Evolutionary conservation across 1,284 basidiomycete genomes (phyloP), one percentile per base, ranked within the genome.

Genomic region (Ceratobasidium papillatum): DNA sequence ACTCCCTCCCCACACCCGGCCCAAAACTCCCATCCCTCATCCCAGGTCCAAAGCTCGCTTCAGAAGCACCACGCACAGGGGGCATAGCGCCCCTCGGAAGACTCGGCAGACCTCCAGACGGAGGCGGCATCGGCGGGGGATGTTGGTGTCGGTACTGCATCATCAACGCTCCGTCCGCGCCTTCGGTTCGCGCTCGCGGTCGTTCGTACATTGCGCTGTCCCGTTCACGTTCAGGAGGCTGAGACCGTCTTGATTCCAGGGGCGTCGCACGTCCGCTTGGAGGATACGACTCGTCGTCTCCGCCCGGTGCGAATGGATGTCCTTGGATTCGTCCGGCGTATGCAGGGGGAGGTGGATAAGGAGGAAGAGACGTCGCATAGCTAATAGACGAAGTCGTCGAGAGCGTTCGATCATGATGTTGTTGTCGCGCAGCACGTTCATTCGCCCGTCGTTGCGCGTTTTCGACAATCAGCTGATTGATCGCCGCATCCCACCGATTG

Each of bases 401-500:
- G 38, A 71, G 19, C 58, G 69, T 59, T 5, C 69, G 69, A 19
- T 73, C 69, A 11, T 69, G 66, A n/a, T 73, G 69, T 61, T 73
- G 69, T 17, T 38, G 58, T 19, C 41, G 43, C 59, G 68, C 36
- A 62, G 56, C 47, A 43, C 77, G 78, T 34, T 80, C 80, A 69
- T 78, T 74, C 73, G 75, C 76, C 45, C 68, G 74, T 72, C 66
- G 75, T 58, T 61, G 34, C 41, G 51, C 45, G 22, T 76, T 64
- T 25, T 71, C 64, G 78, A 89, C 90, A 79, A 98, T 95, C 34
- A 98, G 87, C 74, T 93, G 91, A 81, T 91, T 94, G 78, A 99
- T 92, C 76, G 92, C 90, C 22, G 89, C 86, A 80, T 97, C 93
- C 97, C 98, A 99, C 79, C 94, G 92, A 74, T 89, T 89, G 80